phyloP scores from a whole-genome alignment of 352 stramenopile genomes.

The Phytophthora citrophthora region DNA sequence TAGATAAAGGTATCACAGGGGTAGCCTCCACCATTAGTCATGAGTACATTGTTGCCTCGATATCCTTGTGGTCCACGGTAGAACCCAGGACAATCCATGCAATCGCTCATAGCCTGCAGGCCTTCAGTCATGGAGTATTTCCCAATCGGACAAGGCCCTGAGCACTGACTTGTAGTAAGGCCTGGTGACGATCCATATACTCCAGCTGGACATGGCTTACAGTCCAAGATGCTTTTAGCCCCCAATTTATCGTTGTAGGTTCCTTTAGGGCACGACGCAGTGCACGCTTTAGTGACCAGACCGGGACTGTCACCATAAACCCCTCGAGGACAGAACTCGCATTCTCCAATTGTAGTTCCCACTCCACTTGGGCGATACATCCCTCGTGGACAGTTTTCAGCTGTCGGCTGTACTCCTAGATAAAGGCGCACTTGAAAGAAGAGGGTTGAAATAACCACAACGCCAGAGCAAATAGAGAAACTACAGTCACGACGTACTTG shows the following conservation, averaged over 20 bases:
- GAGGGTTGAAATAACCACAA: too few relatives aligned
- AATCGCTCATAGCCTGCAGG: conserved; percentile 62
- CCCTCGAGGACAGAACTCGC: conserved; percentile 70
- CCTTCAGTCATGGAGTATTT: conserved; percentile 74
- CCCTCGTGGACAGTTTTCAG: conserved; percentile 56
- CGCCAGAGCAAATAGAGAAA: too few relatives aligned
- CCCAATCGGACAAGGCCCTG: conserved; percentile 64
- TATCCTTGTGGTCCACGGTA: conserved; percentile 70
- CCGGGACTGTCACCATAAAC: conserved; percentile 77
- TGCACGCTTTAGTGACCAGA: conserved; percentile 67
- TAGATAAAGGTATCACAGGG: conserved; percentile 64
- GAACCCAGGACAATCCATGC: conserved; percentile 55
- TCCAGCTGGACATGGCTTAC: conserved; percentile 67
- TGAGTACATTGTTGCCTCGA: conserved; percentile 57
- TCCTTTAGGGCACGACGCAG: conserved; percentile 72
- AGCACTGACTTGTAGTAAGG: conserved; percentile 63
- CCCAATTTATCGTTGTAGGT: conserved; percentile 72
- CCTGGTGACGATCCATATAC: conserved; percentile 64
- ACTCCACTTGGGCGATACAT: conserved; percentile 65
- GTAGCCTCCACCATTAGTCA: conserved; percentile 53
- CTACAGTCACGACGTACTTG: too few relatives aligned
- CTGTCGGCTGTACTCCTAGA: conserved; percentile 56
- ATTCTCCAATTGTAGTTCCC: conserved; percentile 62
- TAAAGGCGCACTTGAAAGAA: conserved; percentile 52
- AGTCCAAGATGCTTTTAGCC: conserved; percentile 64